phyloP scores from a whole-genome alignment of 805 yeast species.

The Wickerhamiella cacticola region DNA sequence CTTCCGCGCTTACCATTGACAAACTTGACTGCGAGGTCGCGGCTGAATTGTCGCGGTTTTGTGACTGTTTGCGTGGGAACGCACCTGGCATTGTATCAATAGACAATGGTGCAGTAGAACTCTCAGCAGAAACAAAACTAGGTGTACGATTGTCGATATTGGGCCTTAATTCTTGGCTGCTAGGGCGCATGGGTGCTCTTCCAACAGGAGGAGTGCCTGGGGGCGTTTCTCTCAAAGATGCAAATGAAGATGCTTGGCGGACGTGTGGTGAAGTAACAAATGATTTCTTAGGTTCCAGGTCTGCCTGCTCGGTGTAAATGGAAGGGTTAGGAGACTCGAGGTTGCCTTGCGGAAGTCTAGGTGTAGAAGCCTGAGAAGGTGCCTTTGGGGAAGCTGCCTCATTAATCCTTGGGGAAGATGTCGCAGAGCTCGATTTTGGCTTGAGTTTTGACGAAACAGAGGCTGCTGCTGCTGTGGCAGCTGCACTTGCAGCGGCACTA shows the following conservation, averaged over 20 bases:
- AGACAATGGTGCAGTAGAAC: neutral
- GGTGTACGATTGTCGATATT: neutral
- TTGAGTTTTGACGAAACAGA: slow-evolving; percentile 3
- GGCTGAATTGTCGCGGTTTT: neutral
- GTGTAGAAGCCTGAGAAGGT: neutral
- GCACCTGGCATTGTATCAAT: slow-evolving; percentile 11
- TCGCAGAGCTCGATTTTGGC: neutral
- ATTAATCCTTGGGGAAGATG: neutral
- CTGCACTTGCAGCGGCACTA: slow-evolving; percentile 2
- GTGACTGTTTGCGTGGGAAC: slow-evolving; percentile 3
- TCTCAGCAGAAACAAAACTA: neutral
- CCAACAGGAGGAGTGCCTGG: neutral
- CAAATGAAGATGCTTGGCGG: neutral
- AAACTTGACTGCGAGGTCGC: neutral
- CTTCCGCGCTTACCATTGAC: neutral
- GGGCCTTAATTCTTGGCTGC: neutral
- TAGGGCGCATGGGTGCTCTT: neutral
- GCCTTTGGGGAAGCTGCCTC: neutral
- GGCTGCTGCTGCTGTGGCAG: slow-evolving; percentile 1
- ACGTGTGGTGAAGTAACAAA: neutral
- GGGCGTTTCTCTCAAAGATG: neutral
- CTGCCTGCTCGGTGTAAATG: neutral
- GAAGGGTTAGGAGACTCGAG: neutral
- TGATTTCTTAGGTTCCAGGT: neutral
- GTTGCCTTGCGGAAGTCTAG: neutral